A percentile compares a stretch with the other conserved stretches of the same genome.
phyloP scores from a whole-genome alignment of 2,329 filamentous ascomycete species.

The Penicillium sp. region DNA sequence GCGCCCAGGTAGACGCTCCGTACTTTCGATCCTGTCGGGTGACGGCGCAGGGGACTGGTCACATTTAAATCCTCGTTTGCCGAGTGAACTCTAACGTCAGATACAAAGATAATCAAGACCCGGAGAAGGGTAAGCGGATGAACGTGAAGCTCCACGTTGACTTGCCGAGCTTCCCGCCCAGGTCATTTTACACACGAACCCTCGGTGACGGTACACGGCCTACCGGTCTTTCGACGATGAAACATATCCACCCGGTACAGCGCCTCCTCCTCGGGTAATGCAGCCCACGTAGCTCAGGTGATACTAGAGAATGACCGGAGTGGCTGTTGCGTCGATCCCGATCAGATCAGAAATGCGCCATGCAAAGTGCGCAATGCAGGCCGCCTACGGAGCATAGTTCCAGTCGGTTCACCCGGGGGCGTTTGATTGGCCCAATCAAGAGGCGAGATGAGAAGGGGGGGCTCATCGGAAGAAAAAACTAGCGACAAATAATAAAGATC shows the following conservation, averaged over 20 bases:
- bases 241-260: constrained; percentile 17
- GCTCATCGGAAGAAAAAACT: constrained; percentile 19
- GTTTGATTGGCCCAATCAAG: constrained; percentile 9
- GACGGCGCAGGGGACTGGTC: constrained; percentile 15
- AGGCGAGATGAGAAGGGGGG: constrained; percentile 1
- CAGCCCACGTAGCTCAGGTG: constrained; percentile 15
- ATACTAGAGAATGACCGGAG: constrained; percentile 16
- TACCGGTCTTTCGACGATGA: constrained; percentile 10
- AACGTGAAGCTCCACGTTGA: constrained; percentile 18
- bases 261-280: constrained; percentile 11
- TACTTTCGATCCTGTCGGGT: not conserved
- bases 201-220: constrained; percentile 16
- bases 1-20: not conserved
- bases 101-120: not conserved
- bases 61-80: constrained; percentile 15
- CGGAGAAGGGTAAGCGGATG: not conserved
- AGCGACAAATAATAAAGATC: constrained; percentile 7
- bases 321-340: constrained; percentile 9
- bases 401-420: not conserved
- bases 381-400: constrained; percentile 15
- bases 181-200: constrained; percentile 8
- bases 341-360: not conserved
- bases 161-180: constrained; percentile 25
- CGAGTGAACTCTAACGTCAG: not conserved
- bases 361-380: constrained; percentile 11